Conservation (phyloP, 2,329 filamentous ascomycete species). For the Sporothrix phasma region DNA sequence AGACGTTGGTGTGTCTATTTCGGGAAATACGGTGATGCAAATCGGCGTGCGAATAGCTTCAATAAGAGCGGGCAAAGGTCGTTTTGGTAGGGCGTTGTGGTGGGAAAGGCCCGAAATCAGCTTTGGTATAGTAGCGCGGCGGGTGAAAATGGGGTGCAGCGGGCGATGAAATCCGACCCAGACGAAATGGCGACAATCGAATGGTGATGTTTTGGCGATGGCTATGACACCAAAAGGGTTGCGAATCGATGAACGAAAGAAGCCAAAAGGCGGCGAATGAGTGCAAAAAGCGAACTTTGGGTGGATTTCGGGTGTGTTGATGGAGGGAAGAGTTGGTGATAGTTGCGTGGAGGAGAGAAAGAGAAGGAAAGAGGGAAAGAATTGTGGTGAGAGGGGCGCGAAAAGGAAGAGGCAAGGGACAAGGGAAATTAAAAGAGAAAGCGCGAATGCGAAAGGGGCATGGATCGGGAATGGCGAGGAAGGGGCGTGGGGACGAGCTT, state of each 20-base stretch:
- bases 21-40: constrained; percentile 2
- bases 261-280: constrained; percentile 25
- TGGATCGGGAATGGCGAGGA: constrained; percentile 18
- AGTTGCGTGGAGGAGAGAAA: neutral
- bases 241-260: constrained; percentile 32
- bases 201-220: constrained; percentile 30
- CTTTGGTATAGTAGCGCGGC: constrained; percentile 1
- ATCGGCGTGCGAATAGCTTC: constrained; percentile 16
- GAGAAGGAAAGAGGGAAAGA: constrained; percentile 15
- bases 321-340: constrained; percentile 22
- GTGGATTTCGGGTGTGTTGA: constrained; percentile 24
- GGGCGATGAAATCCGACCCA: constrained; percentile 23
- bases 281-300: constrained; percentile 10
- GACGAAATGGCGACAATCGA: constrained; percentile 26
- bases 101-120: neutral
- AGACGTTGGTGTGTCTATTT: neutral
- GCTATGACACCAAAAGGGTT: constrained; percentile 16
- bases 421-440: constrained; percentile 12
- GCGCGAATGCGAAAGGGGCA: constrained; percentile 24
- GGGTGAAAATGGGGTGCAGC: constrained; percentile 21
- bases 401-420: constrained; percentile 7
- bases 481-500: constrained; percentile 39
- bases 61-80: neutral
- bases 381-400: constrained; percentile 11
- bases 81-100: neutral